These are phyloP conservation scores for Cutaneotrichosporon curvatum DNA, from an alignment of 1,284 basidiomycete species.

Conservation along the genomic window DNA sequence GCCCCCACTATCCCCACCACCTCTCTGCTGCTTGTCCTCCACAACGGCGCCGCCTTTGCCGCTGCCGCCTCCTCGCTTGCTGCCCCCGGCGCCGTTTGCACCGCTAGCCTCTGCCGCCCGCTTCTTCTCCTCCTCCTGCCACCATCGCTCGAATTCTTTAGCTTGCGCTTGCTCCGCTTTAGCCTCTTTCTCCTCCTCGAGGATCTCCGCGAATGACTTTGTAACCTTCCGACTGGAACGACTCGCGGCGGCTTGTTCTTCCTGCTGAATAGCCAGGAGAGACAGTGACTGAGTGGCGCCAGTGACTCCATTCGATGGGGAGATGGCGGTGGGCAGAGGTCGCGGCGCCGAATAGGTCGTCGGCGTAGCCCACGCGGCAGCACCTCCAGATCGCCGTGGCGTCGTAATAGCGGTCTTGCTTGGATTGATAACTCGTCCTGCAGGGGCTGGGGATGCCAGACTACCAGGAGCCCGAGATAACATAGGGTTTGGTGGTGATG, in stretches of 20 bases:
- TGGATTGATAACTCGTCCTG: slow-evolving; percentile 13
- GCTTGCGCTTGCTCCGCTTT: slow-evolving; percentile 54
- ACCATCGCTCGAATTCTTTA: slow-evolving; percentile 75
- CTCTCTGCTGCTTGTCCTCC: too few relatives aligned
- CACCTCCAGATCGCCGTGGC: slow-evolving; percentile 3
- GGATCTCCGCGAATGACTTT: slow-evolving; percentile 69
- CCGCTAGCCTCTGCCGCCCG: background rate
- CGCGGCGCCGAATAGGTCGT: slow-evolving; percentile 21
- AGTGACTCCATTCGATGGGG: slow-evolving; percentile 7
- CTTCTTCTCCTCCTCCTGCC: slow-evolving; percentile 62
- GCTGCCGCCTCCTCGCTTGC: background rate
- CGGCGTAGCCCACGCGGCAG: slow-evolving; percentile 15
- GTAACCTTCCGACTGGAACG: slow-evolving; percentile 45
- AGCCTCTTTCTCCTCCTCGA: slow-evolving; percentile 60
- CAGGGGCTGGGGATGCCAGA: slow-evolving; percentile 8
- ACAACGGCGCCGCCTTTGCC: background rate
- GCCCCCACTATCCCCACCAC: too few relatives aligned
- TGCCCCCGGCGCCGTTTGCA: background rate
- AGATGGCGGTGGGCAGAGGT: slow-evolving; percentile 23
- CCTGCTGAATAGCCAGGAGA: slow-evolving; percentile 72
- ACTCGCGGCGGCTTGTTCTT: slow-evolving; percentile 57
- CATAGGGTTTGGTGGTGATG: background rate
- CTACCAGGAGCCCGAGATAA: slow-evolving; percentile 13
- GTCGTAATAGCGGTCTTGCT: background rate
- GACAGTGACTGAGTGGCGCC: slow-evolving; percentile 51